Evolutionary conservation across 2,329 filamentous ascomycete genomes (phyloP).

Genomic region (Parastagonospora nodorum): DNA sequence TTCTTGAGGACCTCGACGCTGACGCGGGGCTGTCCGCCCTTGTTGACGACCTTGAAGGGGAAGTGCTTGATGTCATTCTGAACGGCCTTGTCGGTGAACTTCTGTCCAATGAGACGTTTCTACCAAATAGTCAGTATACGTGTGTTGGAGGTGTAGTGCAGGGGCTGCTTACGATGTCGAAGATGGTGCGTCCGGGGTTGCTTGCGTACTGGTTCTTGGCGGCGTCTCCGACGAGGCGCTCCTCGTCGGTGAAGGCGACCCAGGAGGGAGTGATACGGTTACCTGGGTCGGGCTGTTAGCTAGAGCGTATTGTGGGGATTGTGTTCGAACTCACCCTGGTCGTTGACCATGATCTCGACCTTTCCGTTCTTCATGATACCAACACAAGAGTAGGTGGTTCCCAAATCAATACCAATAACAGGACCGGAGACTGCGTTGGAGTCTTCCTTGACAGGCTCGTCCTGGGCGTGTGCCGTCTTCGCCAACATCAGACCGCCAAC

Average conservation of each 20-base stretch:
- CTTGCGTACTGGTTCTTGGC: slow-evolving; percentile 54
- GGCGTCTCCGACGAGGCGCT: slow-evolving; percentile 95
- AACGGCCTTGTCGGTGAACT: slow-evolving; percentile 67
- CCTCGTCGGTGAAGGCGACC: slow-evolving; percentile 95
- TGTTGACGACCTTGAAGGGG: slow-evolving; percentile 91
- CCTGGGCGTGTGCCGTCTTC: slow-evolving; percentile 72
- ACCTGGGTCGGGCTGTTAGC: slow-evolving; percentile 39
- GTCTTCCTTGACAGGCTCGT: slow-evolving; percentile 68
- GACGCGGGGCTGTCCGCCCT: slow-evolving; percentile 87
- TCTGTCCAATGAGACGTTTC: slow-evolving; percentile 60
- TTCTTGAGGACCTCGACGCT: slow-evolving; percentile 70
- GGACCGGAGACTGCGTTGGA: slow-evolving; percentile 52
- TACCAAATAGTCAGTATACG: slow-evolving; percentile 38
- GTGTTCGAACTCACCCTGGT: slow-evolving; percentile 41
- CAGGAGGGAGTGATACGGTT: slow-evolving; percentile 66
- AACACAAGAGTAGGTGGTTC: slow-evolving; percentile 93
- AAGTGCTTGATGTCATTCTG: slow-evolving; percentile 97
- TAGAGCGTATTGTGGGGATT: slow-evolving; percentile 1
- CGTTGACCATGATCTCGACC: slow-evolving; percentile 52
- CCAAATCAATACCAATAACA: slow-evolving; percentile 82
- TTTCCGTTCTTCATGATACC: slow-evolving; percentile 65
- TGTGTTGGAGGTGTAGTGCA: background rate
- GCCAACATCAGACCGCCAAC: slow-evolving; percentile 83
- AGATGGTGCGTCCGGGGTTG: slow-evolving; percentile 57
- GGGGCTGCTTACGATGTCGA: slow-evolving; percentile 46